A percentile compares a stretch with the other conserved stretches of the same genome.
Evolutionary conservation across 1,284 basidiomycete genomes (phyloP).

Genomic region (Volvariella surrecta): DNA sequence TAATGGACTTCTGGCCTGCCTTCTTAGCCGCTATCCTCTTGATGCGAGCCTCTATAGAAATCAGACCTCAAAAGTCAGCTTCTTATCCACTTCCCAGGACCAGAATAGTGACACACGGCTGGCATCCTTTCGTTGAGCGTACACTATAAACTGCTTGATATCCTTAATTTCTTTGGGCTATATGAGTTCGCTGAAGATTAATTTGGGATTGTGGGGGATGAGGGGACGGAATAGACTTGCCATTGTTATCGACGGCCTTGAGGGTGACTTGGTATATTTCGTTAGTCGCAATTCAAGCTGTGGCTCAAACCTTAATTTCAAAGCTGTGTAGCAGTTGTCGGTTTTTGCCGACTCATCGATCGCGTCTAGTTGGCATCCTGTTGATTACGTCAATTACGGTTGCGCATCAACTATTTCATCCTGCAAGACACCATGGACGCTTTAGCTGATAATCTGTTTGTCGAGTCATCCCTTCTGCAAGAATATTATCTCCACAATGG

Average conservation of each 20-base stretch:
- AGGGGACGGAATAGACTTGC: constrained; percentile 16
- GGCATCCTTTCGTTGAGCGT: constrained; percentile 86
- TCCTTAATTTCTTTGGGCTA: constrained; percentile 98
- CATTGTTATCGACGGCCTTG: constrained; percentile 26
- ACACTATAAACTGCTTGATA: constrained; percentile 99
- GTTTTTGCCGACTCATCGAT: constrained; percentile 11
- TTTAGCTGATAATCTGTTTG: too few relatives aligned
- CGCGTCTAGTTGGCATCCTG: too few relatives aligned
- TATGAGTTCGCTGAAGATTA: constrained; percentile 2
- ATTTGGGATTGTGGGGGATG: background rate
- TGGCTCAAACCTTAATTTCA: constrained; percentile 21
- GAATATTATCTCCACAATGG: too few relatives aligned
- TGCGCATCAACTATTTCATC: too few relatives aligned
- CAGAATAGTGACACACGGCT: constrained; percentile 39
- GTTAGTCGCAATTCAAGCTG: constrained; percentile 11
- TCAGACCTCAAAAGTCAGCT: constrained; percentile 2
- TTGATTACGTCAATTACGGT: too few relatives aligned
- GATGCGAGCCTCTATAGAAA: constrained; percentile 79
- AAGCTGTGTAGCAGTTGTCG: constrained; percentile 15
- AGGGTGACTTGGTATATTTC: constrained; percentile 16
- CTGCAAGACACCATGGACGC: too few relatives aligned
- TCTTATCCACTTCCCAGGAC: background rate
- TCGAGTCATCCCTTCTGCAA: too few relatives aligned
- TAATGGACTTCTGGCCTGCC: constrained; percentile 70
- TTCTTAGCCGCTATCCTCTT: constrained; percentile 80